phyloP scores from a whole-genome alignment of 352 stramenopile species.

The Thalassiosira delicatula region DNA sequence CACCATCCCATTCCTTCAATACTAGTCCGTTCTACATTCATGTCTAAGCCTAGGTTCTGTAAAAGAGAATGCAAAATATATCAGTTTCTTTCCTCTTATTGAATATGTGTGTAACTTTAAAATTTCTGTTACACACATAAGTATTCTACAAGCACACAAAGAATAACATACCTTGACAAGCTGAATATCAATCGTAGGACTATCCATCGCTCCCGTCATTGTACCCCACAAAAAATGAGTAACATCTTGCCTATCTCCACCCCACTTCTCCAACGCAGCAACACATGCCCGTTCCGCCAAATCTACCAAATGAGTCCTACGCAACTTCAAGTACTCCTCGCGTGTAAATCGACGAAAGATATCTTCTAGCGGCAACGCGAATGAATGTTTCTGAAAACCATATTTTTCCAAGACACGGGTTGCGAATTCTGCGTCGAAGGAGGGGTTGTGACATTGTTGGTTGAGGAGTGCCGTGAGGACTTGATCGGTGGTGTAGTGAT shows the following conservation, averaged over 20 bases:
- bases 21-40: conserved; percentile 12
- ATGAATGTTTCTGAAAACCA: conserved; percentile 3
- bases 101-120: too few species aligned
- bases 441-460: neutral
- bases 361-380: conserved; percentile 2
- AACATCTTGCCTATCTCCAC: neutral
- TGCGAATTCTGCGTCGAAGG: conserved; percentile 5
- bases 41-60: neutral
- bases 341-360: conserved; percentile 9
- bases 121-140: too few species aligned
- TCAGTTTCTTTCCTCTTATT: too few species aligned
- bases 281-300: neutral
- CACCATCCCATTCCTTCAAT: conserved; percentile 10
- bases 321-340: conserved; percentile 10
- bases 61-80: too few species aligned
- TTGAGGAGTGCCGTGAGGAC: neutral
- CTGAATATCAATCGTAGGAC: conserved; percentile 23
- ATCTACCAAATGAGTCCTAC: neutral
- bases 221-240: conserved; percentile 22
- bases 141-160: too few species aligned
- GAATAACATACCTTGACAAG: too few species aligned
- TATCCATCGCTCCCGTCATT: conserved; percentile 10
- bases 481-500: conserved; percentile 9
- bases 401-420: neutral
- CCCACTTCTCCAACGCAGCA: neutral